phyloP scores from a whole-genome alignment of 257 asterid genomes.

The Rhazya stricta region DNA sequence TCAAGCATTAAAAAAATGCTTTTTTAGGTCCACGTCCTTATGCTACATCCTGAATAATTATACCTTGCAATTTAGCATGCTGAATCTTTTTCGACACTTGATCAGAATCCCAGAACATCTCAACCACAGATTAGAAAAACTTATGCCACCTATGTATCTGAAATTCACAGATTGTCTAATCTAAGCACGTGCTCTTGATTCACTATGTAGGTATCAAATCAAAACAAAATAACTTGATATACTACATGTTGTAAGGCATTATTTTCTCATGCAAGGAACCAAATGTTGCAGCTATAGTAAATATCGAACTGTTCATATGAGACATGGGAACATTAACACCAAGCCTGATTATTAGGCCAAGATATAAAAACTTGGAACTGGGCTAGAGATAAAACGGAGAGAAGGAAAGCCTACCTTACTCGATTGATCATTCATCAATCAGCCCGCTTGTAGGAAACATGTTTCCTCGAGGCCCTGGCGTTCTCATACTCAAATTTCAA shows the following conservation, averaged over 20 bases:
- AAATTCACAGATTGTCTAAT: not conserved
- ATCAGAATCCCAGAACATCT: not conserved
- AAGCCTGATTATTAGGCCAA: not conserved
- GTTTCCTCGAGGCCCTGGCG: conserved; percentile 69
- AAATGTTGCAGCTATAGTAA: not conserved
- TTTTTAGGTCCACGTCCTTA: not conserved
- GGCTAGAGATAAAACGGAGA: not conserved
- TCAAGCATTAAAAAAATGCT: not conserved
- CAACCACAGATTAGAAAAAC: not conserved
- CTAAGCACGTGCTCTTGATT: no score
- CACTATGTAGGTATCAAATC: not conserved
- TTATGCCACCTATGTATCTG: not conserved
- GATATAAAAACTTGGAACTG: not conserved
- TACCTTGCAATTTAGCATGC: not conserved
- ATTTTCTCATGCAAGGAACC: not conserved
- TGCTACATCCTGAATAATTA: not conserved
- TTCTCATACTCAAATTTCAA: conserved; percentile 82
- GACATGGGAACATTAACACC: not conserved
- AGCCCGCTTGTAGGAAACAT: conserved; percentile 61
- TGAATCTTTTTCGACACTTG: not conserved
- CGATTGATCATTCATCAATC: conserved; percentile 40
- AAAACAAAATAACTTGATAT: not conserved
- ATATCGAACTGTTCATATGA: not conserved
- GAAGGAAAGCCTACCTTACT: not conserved
- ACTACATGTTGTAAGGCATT: not conserved